Conservation (phyloP, 208 protist species). For the Kentomonas sorsogonicus region DNA sequence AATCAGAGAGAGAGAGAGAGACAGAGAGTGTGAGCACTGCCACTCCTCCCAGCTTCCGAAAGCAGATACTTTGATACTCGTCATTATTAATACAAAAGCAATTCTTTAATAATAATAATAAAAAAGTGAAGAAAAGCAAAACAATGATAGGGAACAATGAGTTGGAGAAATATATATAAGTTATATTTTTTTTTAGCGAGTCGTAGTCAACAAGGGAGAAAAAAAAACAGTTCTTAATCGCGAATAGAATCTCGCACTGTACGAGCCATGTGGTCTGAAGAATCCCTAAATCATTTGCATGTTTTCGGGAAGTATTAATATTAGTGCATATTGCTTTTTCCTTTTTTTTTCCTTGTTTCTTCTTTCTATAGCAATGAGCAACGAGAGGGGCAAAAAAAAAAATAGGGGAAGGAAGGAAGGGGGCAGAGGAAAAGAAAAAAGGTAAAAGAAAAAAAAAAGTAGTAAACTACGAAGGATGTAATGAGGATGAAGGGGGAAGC, state of each 20-base stretch:
- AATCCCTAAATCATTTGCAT: not conserved
- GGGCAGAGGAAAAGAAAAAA: slow-evolving; percentile 3
- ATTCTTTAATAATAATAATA: slow-evolving; percentile 5
- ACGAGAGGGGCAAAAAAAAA: slow-evolving; percentile 11
- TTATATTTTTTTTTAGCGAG: too few relatives aligned
- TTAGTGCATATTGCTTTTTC: slow-evolving; percentile 5
- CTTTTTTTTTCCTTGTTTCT: slow-evolving; percentile 11
- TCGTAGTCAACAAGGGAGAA: too few relatives aligned
- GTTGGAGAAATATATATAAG: too few relatives aligned
- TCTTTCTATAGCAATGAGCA: slow-evolving; percentile 5
- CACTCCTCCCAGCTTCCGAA: too few relatives aligned
- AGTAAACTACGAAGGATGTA: not conserved
- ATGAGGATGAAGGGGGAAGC: not conserved
- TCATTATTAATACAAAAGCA: slow-evolving; percentile 5
- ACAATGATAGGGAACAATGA: too few relatives aligned
- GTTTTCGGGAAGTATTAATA: not conserved
- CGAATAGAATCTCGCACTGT: too few relatives aligned
- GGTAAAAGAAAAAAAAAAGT: slow-evolving; percentile 5
- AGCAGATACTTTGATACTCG: too few relatives aligned
- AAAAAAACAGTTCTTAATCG: slow-evolving; percentile 1
- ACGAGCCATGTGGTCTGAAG: too few relatives aligned
- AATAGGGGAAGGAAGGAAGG: not conserved
- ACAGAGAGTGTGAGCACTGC: too few relatives aligned
- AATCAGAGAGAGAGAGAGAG: slow-evolving; percentile 5
- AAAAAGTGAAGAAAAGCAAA: slow-evolving; percentile 17